Evolutionary conservation across 2,329 filamentous ascomycete genomes (phyloP), one percentile per base, ranked within the genome.

Genomic region (Acrocalymma vagum): DNA sequence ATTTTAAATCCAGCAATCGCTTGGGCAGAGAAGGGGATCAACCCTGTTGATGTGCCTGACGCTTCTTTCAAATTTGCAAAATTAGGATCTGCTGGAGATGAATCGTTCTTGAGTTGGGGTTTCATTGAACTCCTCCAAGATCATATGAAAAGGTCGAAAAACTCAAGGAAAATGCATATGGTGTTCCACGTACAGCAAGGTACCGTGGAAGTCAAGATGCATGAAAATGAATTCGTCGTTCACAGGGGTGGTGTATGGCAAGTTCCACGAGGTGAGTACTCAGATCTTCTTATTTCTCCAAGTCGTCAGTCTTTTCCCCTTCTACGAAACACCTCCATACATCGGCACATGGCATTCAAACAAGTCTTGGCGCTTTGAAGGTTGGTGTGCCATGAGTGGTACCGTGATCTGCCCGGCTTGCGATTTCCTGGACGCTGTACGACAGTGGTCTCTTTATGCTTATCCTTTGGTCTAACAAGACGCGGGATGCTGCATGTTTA

Each of bases 141-240:
- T 2, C 84, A 88, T 21, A 83, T 88, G 63, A 99, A 99, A 77
- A 84, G 86, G 55, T 83, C 86, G 32, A 97, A 97, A 78, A 97
- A 96, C 71, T 88, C 88, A 23, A 82, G 93, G 49, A 92, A 88
- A 74, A 97, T 96, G 90, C 91, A 96, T 65, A 94, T 99, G 87
- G 86, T 88, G 1, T 97, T 97, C 70, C 96, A 95, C 58, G 87
- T 99, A 20, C 86, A 90, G 56, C 81, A 82, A 29, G 94, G 94
- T 15, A 85, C 87, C 51, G 90, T 96, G 14, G 78, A 84, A 52
- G 92, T 96, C 14, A 87, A 84, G 18, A 82, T 95, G 31, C 84
- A 87, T 52, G 82, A 88, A 51, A 87, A 81, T 16, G 76, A 79
- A 48, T 97, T 99, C 66, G 84, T 87, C 41, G 91, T 96, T 51